phyloP scores from a whole-genome alignment of 371 early-diverging fungal genomes.

The Mucor racemosus region DNA sequence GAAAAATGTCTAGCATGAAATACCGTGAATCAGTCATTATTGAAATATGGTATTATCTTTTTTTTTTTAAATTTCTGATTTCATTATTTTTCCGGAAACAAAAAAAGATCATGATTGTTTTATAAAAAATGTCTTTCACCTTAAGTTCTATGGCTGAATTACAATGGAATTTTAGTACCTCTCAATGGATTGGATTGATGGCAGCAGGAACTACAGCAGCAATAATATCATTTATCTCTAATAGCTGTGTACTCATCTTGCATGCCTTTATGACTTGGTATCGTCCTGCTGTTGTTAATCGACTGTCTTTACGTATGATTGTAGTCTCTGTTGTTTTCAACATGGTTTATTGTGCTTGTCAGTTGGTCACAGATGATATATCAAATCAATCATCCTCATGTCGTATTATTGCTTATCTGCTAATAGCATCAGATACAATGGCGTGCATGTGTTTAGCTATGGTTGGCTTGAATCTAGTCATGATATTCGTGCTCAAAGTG shows the following conservation, averaged over 20 bases:
- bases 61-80: background rate
- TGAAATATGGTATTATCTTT: background rate
- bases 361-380: conserved; percentile 18
- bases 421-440: conserved; percentile 36
- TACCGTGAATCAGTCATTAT: background rate
- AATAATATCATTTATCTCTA: conserved; percentile 21
- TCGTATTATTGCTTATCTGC: conserved; percentile 21
- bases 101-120: background rate
- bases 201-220: conserved; percentile 15
- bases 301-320: conserved; percentile 44
- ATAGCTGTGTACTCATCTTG: conserved; percentile 18
- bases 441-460: conserved; percentile 37
- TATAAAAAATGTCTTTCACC: background rate
- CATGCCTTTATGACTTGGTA: conserved; percentile 31
- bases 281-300: conserved; percentile 30
- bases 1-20: background rate
- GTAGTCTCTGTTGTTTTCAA: conserved; percentile 29
- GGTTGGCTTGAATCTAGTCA: conserved; percentile 41
- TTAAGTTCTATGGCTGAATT: background rate
- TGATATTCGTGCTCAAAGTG: conserved; percentile 37
- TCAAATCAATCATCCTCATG: conserved; percentile 17
- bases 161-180: background rate
- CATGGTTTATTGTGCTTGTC: conserved; percentile 25
- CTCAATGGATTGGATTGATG: conserved; percentile 14
- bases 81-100: background rate